Evolutionary conservation across 2,329 filamentous ascomycete species (phyloP).

Genomic region (Beauveria sp.): DNA sequence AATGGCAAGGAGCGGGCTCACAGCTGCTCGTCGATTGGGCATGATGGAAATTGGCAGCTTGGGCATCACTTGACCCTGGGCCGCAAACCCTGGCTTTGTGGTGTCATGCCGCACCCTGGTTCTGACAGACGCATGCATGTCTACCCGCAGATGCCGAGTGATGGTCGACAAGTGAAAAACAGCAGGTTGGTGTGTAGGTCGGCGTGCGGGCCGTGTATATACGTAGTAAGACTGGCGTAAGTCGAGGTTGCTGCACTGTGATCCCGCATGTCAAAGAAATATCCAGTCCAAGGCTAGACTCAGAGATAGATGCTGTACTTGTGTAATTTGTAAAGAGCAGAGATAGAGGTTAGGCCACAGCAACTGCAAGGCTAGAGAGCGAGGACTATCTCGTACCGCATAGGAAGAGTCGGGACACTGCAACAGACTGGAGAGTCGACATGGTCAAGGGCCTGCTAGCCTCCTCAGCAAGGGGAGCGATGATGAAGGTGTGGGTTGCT

Average conservation of each 20-base stretch:
- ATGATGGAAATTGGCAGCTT: constrained; percentile 2
- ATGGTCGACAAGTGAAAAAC: neutral
- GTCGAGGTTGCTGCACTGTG: constrained; percentile 5
- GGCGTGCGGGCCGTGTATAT: neutral
- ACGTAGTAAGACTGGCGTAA: neutral
- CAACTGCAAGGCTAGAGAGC: neutral
- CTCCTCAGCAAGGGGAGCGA: neutral
- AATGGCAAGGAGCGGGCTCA: neutral
- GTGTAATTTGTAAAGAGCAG: neutral
- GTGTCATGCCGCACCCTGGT: constrained; percentile 1
- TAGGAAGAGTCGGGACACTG: neutral
- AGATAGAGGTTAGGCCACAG: neutral
- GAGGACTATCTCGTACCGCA: constrained; percentile 3
- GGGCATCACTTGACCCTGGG: constrained; percentile 6
- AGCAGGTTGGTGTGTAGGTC: neutral
- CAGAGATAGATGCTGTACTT: neutral
- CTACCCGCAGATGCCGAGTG: neutral
- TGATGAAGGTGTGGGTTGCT: neutral
- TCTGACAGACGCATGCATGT: neutral
- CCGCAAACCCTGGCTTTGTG: neutral
- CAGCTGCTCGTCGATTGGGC: constrained; percentile 4
- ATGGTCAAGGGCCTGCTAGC: neutral
- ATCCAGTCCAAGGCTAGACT: too few relatives aligned
- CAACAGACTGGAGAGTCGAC: neutral
- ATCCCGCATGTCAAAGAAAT: neutral